Percentiles rank a stretch among this genome's conserved stretches.
phyloP scores from a whole-genome alignment of 495 filamentous ascomycete genomes.

The Podospora comata region DNA sequence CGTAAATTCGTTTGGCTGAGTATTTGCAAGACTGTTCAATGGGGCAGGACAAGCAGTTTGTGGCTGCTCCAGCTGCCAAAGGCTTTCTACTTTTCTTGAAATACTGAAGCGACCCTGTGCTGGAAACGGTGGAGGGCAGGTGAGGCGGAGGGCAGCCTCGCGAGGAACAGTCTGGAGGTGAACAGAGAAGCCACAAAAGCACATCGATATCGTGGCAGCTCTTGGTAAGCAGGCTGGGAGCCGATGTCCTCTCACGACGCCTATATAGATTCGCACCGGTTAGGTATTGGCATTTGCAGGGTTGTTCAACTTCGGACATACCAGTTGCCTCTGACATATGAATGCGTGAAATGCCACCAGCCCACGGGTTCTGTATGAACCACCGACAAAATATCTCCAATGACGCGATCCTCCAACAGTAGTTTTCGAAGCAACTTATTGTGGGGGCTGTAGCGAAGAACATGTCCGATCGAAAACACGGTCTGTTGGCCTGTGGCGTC shows the following conservation, averaged over 20 bases:
- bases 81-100: slow-evolving; percentile 76
- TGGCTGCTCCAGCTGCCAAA: slow-evolving; percentile 63
- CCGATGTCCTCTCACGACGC: slow-evolving; percentile 70
- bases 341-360: slow-evolving; percentile 94
- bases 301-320: slow-evolving; percentile 1
- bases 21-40: slow-evolving; percentile 73
- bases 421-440: slow-evolving; percentile 80
- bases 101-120: slow-evolving; percentile 67
- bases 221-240: slow-evolving; percentile 83
- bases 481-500: slow-evolving; percentile 34
- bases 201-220: slow-evolving; percentile 94
- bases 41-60: slow-evolving; percentile 80
- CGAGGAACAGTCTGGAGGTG: slow-evolving; percentile 46
- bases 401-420: slow-evolving; percentile 63
- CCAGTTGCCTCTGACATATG: slow-evolving; percentile 91
- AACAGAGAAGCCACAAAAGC: slow-evolving; percentile 81
- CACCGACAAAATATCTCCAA: slow-evolving; percentile 84
- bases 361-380: slow-evolving; percentile 94
- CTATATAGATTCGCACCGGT: neutral
- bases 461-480: slow-evolving; percentile 80
- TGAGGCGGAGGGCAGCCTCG: slow-evolving; percentile 52
- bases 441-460: slow-evolving; percentile 84
- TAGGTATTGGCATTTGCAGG: neutral
- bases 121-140: slow-evolving; percentile 68
- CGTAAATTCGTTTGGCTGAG: slow-evolving; percentile 79